Conservation (phyloP, 805 yeast species). For the Wickerhamiella bombiphila region DNA sequence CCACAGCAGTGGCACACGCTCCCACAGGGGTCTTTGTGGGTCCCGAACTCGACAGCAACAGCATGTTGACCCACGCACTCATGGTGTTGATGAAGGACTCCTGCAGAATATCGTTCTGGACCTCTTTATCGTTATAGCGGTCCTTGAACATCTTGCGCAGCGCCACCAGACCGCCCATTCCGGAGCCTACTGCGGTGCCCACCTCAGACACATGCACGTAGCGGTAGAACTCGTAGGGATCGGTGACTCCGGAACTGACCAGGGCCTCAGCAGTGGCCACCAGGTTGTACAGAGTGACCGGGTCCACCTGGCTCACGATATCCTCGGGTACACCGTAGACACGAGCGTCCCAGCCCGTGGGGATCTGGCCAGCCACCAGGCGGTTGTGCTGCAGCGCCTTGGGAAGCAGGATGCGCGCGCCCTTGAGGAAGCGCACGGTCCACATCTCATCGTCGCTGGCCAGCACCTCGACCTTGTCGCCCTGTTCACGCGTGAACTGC, state of each 20-base stretch:
- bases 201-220: constrained; percentile 97
- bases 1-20: constrained; percentile 98
- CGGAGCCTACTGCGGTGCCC: constrained; percentile 99
- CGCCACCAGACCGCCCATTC: constrained; percentile 99
- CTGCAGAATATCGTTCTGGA: constrained; percentile 92
- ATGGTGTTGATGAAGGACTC: constrained; percentile 98
- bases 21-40: constrained; percentile 99
- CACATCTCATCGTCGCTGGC: constrained; percentile 82
- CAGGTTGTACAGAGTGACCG: constrained; percentile 79
- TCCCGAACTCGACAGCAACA: constrained; percentile 90
- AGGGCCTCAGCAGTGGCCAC: constrained; percentile 94
- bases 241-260: constrained; percentile 86
- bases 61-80: constrained; percentile 99
- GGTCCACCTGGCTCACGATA: constrained; percentile 86
- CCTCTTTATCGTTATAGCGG: constrained; percentile 83
- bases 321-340: constrained; percentile 93
- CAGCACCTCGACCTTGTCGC: constrained; percentile 82
- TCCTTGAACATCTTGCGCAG: constrained; percentile 96
- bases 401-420: constrained; percentile 82
- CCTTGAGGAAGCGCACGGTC: constrained; percentile 80
- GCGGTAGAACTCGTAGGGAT: constrained; percentile 96
- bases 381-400: constrained; percentile 55
- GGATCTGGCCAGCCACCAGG: constrained; percentile 78
- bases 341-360: constrained; percentile 96
- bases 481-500: constrained; percentile 87